Conservation (phyloP, 176 grass and related monocot species). For the Panicum miliaceum region DNA sequence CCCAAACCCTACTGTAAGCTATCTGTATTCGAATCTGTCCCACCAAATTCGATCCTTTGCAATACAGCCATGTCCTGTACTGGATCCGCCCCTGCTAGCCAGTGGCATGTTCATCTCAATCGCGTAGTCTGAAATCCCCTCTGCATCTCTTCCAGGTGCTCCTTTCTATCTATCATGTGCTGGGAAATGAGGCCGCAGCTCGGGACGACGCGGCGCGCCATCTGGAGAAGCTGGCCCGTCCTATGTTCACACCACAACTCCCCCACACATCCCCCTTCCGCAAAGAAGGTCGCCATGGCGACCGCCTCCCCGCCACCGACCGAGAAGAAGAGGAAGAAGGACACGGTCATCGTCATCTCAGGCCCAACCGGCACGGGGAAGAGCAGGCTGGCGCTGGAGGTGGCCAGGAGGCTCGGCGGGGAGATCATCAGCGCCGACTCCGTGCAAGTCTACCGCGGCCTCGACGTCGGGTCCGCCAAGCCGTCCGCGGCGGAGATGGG, state of each 20-base stretch:
- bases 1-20: too few relatives aligned
- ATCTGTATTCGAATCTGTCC: too few relatives aligned
- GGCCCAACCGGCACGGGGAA: conserved; percentile 68
- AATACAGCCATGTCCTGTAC: background rate
- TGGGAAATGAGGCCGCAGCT: conserved; percentile 29
- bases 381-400: conserved; percentile 67
- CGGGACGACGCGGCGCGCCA: background rate
- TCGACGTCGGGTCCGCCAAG: conserved; percentile 83
- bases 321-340: background rate
- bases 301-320: background rate
- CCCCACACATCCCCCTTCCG: background rate
- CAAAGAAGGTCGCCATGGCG: conserved; percentile 11
- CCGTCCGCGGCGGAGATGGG: conserved; percentile 41
- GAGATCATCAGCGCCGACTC: conserved; percentile 83
- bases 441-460: conserved; percentile 69
- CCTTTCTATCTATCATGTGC: conserved; percentile 23
- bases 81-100: background rate
- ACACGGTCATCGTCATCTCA: conserved; percentile 75
- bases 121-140: background rate
- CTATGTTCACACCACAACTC: background rate
- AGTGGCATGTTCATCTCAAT: background rate
- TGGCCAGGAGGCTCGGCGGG: conserved; percentile 66
- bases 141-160: background rate
- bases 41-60: background rate
- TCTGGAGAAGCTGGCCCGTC: conserved; percentile 38